These are phyloP conservation scores for Coelastrella sp. DNA, from an alignment of 139 green algal species.

Conservation along the genomic window DNA sequence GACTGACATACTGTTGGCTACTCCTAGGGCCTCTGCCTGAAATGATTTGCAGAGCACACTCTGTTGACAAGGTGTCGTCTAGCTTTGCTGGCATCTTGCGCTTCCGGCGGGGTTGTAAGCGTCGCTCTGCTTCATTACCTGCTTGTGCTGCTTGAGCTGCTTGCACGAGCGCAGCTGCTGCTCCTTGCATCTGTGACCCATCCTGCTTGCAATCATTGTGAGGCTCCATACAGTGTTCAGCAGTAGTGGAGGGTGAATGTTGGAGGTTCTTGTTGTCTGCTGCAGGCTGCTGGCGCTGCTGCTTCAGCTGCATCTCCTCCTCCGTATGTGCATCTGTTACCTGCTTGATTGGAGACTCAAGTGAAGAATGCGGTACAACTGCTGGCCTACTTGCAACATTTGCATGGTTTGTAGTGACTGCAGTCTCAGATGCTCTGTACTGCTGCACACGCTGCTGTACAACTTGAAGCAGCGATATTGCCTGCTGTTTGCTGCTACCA, in stretches of 20 bases:
- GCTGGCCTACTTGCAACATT: not conserved
- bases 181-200: not conserved
- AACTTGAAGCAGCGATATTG: not conserved
- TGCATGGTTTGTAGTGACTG: not conserved
- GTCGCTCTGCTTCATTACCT: not conserved
- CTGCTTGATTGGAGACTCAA: no score
- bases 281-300: slow-evolving; percentile 5
- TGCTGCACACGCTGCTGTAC: not conserved
- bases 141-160: not conserved
- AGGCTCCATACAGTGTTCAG: not conserved
- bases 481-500: not conserved
- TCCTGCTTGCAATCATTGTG: not conserved
- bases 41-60: not conserved
- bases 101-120: not conserved
- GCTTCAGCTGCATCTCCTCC: not conserved
- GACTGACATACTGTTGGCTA: not conserved
- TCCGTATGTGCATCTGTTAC: not conserved
- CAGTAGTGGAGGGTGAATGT: no score
- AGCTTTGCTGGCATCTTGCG: slow-evolving; percentile 10
- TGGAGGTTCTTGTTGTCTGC: no score
- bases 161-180: not conserved
- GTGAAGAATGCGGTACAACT: not conserved
- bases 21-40: not conserved
- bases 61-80: not conserved
- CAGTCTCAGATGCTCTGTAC: no score